These are phyloP conservation scores for Apiospora malaysiana DNA, from an alignment of 2,329 filamentous ascomycete genomes.

Conservation along the genomic window DNA sequence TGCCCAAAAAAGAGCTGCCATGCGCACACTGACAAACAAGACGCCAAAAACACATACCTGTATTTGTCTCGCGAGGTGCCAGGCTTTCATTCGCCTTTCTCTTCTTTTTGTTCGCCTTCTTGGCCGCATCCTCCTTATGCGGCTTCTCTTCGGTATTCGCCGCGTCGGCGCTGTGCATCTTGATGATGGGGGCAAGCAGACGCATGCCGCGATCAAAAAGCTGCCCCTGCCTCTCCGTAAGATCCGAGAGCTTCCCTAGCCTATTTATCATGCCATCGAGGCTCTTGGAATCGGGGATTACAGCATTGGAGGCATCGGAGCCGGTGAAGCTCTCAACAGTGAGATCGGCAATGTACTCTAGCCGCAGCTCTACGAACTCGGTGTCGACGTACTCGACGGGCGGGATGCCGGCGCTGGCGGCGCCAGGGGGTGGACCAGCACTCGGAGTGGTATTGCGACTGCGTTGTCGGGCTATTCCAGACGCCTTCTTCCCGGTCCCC, in stretches of 20 bases:
- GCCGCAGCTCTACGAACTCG: constrained; percentile 70
- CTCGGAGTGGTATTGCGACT: constrained; percentile 82
- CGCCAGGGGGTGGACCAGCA: constrained; percentile 53
- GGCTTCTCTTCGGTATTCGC: constrained; percentile 53
- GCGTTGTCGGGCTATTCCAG: constrained; percentile 66
- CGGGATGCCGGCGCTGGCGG: constrained; percentile 47
- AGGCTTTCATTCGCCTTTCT: constrained; percentile 72
- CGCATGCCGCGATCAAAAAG: constrained; percentile 78
- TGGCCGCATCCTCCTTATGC: constrained; percentile 56
- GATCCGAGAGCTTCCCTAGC: constrained; percentile 68
- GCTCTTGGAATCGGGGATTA: constrained; percentile 67
- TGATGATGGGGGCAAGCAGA: constrained; percentile 68
- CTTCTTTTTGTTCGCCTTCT: constrained; percentile 75
- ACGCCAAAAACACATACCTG: constrained; percentile 32
- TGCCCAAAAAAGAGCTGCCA: background rate
- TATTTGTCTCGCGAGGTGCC: constrained; percentile 57
- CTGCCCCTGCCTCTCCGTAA: constrained; percentile 70
- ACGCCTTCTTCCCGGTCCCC: constrained; percentile 69
- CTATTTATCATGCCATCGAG: constrained; percentile 68
- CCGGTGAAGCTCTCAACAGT: constrained; percentile 75
- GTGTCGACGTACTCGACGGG: constrained; percentile 62
- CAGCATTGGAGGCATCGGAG: constrained; percentile 59
- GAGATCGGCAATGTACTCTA: constrained; percentile 63
- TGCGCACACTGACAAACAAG: background rate
- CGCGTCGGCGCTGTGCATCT: constrained; percentile 63